phyloP scores from a whole-genome alignment of 73 alveolate genomes.

The Paraurostyla sp. region DNA sequence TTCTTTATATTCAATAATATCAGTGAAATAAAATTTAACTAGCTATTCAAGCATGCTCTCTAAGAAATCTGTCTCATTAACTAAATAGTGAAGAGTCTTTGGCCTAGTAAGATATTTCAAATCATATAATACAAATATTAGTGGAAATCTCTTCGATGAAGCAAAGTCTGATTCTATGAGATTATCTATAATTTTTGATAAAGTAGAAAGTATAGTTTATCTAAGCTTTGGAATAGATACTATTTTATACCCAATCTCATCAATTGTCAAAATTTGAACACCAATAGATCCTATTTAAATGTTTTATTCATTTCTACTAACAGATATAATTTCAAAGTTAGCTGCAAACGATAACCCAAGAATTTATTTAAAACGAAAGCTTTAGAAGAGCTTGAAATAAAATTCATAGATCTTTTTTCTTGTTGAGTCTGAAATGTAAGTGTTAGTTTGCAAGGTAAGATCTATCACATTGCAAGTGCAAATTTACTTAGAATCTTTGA shows the following conservation, averaged over 20 bases:
- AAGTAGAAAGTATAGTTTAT: neutral
- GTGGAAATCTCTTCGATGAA: too few species aligned
- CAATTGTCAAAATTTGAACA: constrained; percentile 68
- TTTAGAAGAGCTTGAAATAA: constrained; percentile 58
- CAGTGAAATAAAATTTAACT: constrained; percentile 4
- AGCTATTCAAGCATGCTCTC: constrained; percentile 19
- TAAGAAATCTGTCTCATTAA: constrained; percentile 41
- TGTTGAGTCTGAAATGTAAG: neutral
- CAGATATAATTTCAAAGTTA: neutral
- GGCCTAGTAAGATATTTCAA: constrained; percentile 55
- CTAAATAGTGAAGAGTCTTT: neutral
- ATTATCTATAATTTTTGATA: neutral
- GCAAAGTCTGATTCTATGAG: neutral
- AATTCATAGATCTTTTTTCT: neutral
- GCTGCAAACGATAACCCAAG: constrained; percentile 60
- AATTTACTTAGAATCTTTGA: neutral
- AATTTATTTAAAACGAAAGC: constrained; percentile 49
- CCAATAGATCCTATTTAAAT: constrained; percentile 53
- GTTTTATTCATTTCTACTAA: neutral
- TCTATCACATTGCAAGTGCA: constrained; percentile 31
- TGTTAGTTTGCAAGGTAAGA: constrained; percentile 3
- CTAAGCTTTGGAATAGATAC: neutral
- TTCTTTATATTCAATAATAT: neutral
- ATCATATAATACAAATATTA: neutral
- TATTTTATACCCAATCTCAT: constrained; percentile 62